Evolutionary conservation across 164 flowering plant species (phyloP), one percentile per base, ranked within the genome.

Genomic region (Platanus orientalis): DNA sequence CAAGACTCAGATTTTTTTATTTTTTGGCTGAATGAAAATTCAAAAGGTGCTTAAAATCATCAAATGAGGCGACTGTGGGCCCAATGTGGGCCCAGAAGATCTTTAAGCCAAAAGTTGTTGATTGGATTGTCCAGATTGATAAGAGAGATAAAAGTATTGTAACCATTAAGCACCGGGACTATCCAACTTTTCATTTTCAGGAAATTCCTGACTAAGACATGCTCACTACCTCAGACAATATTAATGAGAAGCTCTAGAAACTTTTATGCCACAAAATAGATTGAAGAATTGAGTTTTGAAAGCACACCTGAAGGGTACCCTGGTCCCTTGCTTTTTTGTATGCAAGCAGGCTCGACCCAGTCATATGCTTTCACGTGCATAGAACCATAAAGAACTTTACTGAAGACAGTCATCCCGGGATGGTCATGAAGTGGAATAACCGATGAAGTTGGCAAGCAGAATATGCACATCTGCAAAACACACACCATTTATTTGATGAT

Each of bases 391-490:
- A 91, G 86, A 60, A 94, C 62, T 84, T 88, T 94, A 89, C 97
- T 89, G 55, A 88, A 80, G 49, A 94, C 96, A 42, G 92, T 84
- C 97, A 90, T 90, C 56, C 85, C 87, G 34, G 97, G 99, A 85
- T 94, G 99, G 64, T 91, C 96, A 66, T 94, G 99, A 29, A 94
- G 93, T 45, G 99, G 99, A 77, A 94, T 89, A 59, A 83, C 95
- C 6, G 99, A 76, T 16, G 99, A 91, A 65, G 93, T 84, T 52
- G 99, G 99, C 75, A 91, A 79, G 79, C 87, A 84, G 76, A 94
- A 91, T 66, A 94, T 82, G 60, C 97, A 92, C 80, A 94, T 91
- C 99, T 94, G 89, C 82, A 81, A 27, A 24, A 58, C 57, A 57
- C 58, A 30, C n/a, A 42, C 30, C 49, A 56, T 27, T 57, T 23